Evolutionary conservation across 2,329 filamentous ascomycete species (phyloP).

Genomic region (Fusarium chaquense): DNA sequence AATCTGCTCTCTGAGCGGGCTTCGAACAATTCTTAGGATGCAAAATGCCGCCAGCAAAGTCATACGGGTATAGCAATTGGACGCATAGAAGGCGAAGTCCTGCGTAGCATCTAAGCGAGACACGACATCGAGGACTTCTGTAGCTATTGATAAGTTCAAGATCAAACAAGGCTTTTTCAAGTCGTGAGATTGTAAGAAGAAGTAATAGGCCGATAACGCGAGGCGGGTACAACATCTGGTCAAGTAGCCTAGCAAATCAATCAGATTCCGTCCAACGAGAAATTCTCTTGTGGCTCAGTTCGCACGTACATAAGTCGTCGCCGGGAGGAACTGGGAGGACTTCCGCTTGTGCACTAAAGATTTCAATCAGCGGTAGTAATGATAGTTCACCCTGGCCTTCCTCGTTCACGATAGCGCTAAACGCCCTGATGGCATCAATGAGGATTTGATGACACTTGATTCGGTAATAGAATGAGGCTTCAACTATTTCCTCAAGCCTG

Average conservation of each 20-base stretch:
- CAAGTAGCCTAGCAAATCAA: background rate
- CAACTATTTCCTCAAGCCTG: background rate
- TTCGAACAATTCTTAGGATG: slow-evolving; percentile 4
- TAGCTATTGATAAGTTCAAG: background rate
- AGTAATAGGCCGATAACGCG: slow-evolving; percentile 4
- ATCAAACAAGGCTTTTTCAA: background rate
- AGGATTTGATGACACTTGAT: slow-evolving; percentile 8
- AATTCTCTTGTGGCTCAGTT: background rate
- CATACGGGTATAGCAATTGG: slow-evolving; percentile 8
- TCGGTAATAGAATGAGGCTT: background rate
- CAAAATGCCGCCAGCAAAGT: slow-evolving; percentile 9
- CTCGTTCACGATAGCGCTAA: background rate
- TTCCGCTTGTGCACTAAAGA: slow-evolving; percentile 10
- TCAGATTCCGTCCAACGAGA: background rate
- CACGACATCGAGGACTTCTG: slow-evolving; percentile 3
- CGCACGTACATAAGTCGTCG: background rate
- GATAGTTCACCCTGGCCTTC: background rate
- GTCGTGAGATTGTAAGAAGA: slow-evolving; percentile 4
- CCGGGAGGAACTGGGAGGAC: background rate
- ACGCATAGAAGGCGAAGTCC: slow-evolving; percentile 6
- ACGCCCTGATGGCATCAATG: slow-evolving; percentile 1
- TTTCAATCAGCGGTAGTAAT: background rate
- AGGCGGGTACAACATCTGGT: background rate
- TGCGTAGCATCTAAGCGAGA: slow-evolving; percentile 10
- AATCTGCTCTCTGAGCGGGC: slow-evolving; percentile 5